Percentiles rank a stretch among this genome's conserved stretches.
Evolutionary conservation across 352 stramenopile species (phyloP).

Genomic region (Thalassiosira mediterranea): DNA sequence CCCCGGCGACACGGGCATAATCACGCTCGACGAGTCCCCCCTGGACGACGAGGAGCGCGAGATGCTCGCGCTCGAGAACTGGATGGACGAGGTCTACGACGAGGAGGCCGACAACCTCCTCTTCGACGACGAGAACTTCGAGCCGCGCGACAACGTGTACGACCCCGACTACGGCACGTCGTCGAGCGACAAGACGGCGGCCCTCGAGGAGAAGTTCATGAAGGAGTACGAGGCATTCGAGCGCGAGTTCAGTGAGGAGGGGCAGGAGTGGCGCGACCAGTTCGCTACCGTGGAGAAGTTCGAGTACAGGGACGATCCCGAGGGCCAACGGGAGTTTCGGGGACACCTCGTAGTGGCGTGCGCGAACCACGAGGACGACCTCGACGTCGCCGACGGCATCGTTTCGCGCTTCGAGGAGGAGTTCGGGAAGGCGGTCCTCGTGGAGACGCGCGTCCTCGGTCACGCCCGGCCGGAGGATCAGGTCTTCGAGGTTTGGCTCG

Average conservation of each 20-base stretch:
- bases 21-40: slow-evolving; percentile 57
- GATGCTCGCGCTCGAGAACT: slow-evolving; percentile 78
- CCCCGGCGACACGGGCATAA: slow-evolving; percentile 69
- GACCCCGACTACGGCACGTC: slow-evolving; percentile 64
- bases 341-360: slow-evolving; percentile 77
- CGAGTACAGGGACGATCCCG: slow-evolving; percentile 57
- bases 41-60: slow-evolving; percentile 80
- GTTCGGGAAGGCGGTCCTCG: slow-evolving; percentile 74
- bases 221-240: slow-evolving; percentile 61
- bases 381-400: slow-evolving; percentile 78
- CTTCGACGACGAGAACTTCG: slow-evolving; percentile 79
- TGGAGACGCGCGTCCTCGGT: slow-evolving; percentile 74
- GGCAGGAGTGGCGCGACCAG: slow-evolving; percentile 49
- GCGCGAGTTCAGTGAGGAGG: slow-evolving; percentile 43
- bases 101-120: slow-evolving; percentile 71
- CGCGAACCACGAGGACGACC: slow-evolving; percentile 58
- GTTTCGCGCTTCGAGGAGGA: slow-evolving; percentile 66
- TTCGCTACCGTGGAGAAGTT: slow-evolving; percentile 56
- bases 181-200: slow-evolving; percentile 53
- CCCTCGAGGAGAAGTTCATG: slow-evolving; percentile 64
- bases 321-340: slow-evolving; percentile 71
- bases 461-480: slow-evolving; percentile 74
- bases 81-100: slow-evolving; percentile 82
- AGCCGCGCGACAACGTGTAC: slow-evolving; percentile 77
- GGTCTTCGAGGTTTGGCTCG: slow-evolving; percentile 81